Conservation (phyloP, 768 basidiomycete genomes). For the Daedalea quercina region DNA sequence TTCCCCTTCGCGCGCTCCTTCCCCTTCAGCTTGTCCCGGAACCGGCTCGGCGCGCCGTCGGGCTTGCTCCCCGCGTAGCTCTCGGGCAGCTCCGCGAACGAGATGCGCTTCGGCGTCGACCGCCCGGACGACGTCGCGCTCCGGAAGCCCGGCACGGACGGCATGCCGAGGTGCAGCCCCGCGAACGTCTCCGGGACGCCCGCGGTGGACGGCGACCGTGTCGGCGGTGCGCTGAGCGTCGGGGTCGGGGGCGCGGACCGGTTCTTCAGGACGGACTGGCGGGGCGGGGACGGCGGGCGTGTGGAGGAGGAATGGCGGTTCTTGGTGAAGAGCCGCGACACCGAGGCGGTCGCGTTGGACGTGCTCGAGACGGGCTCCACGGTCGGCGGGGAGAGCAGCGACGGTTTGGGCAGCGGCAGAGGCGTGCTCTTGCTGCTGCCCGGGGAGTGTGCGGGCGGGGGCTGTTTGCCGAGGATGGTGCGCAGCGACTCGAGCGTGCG, state of each 20-base stretch:
- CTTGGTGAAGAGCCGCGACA: slow-evolving; percentile 72
- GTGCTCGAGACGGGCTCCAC: slow-evolving; percentile 50
- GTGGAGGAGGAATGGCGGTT: slow-evolving; percentile 53
- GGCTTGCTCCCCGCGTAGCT: slow-evolving; percentile 40
- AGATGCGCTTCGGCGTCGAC: slow-evolving; percentile 70
- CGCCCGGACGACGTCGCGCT: slow-evolving; percentile 37
- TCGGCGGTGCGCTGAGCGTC: slow-evolving; percentile 17
- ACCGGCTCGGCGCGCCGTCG: slow-evolving; percentile 20
- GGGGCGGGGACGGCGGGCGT: slow-evolving; percentile 54
- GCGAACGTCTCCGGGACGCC: slow-evolving; percentile 14
- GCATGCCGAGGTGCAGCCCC: slow-evolving; percentile 3
- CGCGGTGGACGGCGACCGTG: slow-evolving; percentile 24
- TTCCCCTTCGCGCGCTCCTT: slow-evolving; percentile 11
- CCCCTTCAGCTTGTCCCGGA: slow-evolving; percentile 9
- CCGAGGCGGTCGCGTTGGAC: slow-evolving; percentile 69
- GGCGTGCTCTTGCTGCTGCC: slow-evolving; percentile 18
- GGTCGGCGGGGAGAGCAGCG: slow-evolving; percentile 40
- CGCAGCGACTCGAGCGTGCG: slow-evolving; percentile 61
- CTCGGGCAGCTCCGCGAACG: slow-evolving; percentile 71
- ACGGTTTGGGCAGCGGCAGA: slow-evolving; percentile 31
- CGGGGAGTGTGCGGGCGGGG: slow-evolving; percentile 1
- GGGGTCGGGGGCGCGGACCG: slow-evolving; percentile 31
- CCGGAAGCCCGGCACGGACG: slow-evolving; percentile 15
- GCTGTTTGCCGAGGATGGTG: slow-evolving; percentile 48
- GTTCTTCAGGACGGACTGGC: slow-evolving; percentile 39